Evolutionary conservation across 83 land plant species (phyloP), one percentile per base, ranked within the genome.

Genomic region (Picea engelmannii): DNA sequence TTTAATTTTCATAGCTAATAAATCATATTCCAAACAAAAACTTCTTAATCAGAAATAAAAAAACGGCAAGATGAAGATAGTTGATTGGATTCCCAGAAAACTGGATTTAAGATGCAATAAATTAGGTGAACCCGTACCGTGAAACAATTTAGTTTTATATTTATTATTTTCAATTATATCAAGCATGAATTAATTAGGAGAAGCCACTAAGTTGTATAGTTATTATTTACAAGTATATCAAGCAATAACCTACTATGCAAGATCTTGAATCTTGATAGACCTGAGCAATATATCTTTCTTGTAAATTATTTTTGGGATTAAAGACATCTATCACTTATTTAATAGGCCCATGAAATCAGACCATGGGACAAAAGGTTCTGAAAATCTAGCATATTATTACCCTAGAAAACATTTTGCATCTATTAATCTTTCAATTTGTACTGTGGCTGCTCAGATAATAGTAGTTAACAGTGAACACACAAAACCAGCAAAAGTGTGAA

Each of bases 401-500:
- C 13, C 24, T 40, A 47, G 25, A 44, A 44, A 73, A 73, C 58
- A 47, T 42, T 44, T 44, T n/a, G 75, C 55, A n/a, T 8, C n/a
- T 9, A 42, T 73, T 73, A 73, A 49, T 73, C 13, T 44, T 44
- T 47, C 21, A 24, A 73, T 44, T 42, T 44, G n/a, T 71, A 71
- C 76, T 42, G 76, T 49, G 44, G 10, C 44, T 20, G 44, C 76
- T 47, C 44, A 73, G 47, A n/a, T 44, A 73, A 73, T 73, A 73
- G 58, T 40, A 49, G 47, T 20, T 73, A 44, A 52, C 13, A 49
- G 47, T 20, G n/a, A 44, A 52, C 13, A 73, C 25, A 21, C 23
- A 73, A 73, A n/a, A 73, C 58, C 76, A 73, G 55, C 58, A 73
- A 21, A 47, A 73, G 13, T 73, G 47, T 44, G 58, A 73, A 73